phyloP scores from a whole-genome alignment of 306 rosid genomes.

The Pachyrhizus erosus region DNA sequence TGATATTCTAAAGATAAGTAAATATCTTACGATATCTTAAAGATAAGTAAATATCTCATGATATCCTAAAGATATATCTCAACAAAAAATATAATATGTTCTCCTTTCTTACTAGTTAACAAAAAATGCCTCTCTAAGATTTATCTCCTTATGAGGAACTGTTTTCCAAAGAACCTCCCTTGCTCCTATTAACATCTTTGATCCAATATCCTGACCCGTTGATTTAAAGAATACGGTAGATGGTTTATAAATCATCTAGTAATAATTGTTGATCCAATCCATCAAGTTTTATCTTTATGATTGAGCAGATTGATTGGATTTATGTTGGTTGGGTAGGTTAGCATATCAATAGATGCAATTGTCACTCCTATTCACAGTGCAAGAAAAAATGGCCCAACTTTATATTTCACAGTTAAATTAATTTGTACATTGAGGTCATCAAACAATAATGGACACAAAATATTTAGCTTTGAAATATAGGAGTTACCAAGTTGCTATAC shows the following conservation, averaged over 20 bases:
- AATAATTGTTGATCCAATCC: not conserved
- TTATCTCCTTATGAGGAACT: not conserved
- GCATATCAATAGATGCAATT: not conserved
- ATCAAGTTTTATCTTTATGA: not conserved
- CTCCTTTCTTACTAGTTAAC: not conserved
- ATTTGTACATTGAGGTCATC: not conserved
- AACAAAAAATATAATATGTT: no score
- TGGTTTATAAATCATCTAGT: not conserved
- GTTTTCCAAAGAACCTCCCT: not conserved
- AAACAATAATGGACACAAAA: conserved; percentile 2
- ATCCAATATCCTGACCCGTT: not conserved
- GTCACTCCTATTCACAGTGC: conserved; percentile 3
- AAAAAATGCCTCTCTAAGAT: no score
- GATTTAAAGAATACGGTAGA: not conserved
- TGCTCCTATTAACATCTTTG: not conserved
- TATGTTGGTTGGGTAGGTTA: not conserved
- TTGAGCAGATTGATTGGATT: not conserved
- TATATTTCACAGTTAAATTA: not conserved
- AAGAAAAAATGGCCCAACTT: not conserved
- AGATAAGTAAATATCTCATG: no score
- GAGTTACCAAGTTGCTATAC: conserved; percentile 72
- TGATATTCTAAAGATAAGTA: no score
- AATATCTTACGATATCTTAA: no score
- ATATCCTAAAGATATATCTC: no score
- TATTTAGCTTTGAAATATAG: conserved; percentile 21